Evolutionary conservation across 2,329 filamentous ascomycete species (phyloP).

Genomic region (Penicillium sp.): DNA sequence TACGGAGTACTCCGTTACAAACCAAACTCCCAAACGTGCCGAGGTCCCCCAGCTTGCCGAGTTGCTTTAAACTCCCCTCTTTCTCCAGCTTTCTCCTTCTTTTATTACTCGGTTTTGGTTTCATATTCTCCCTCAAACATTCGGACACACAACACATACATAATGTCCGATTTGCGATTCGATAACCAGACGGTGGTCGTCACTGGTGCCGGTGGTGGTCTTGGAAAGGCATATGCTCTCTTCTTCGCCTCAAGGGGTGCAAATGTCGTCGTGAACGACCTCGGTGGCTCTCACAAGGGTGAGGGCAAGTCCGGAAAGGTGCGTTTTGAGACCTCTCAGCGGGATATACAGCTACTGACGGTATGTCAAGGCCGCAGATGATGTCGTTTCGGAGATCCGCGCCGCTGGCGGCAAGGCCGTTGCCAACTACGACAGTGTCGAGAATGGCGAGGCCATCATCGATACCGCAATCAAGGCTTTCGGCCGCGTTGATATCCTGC

Average conservation of each 20-base stretch:
- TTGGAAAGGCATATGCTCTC: conserved; percentile 76
- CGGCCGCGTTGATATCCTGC: conserved; percentile 79
- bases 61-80: conserved; percentile 28
- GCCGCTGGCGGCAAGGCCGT: conserved; percentile 89
- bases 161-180: conserved; percentile 71
- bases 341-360: conserved; percentile 27
- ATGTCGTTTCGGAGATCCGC: conserved; percentile 55
- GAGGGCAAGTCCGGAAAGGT: conserved; percentile 86
- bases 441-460: conserved; percentile 91
- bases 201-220: conserved; percentile 77
- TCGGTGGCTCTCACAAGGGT: conserved; percentile 88
- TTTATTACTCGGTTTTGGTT: conserved; percentile 17
- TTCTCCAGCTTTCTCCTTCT: conserved; percentile 22
- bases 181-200: conserved; percentile 87
- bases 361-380: conserved; percentile 57
- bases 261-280: conserved; percentile 93
- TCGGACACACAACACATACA: conserved; percentile 18
- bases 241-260: conserved; percentile 92
- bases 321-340: conserved; percentile 10
- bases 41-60: conserved; percentile 37
- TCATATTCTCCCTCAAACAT: conserved; percentile 12
- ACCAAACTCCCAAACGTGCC: conserved; percentile 27
- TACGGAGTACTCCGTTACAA: conserved; percentile 1
- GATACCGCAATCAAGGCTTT: conserved; percentile 53
- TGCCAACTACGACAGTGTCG: conserved; percentile 84